Percentiles rank a stretch among this genome's conserved stretches.
These are phyloP conservation scores for Lecanicillium sp. DNA, from an alignment of 2,329 filamentous ascomycete species.

Conservation along the genomic window DNA sequence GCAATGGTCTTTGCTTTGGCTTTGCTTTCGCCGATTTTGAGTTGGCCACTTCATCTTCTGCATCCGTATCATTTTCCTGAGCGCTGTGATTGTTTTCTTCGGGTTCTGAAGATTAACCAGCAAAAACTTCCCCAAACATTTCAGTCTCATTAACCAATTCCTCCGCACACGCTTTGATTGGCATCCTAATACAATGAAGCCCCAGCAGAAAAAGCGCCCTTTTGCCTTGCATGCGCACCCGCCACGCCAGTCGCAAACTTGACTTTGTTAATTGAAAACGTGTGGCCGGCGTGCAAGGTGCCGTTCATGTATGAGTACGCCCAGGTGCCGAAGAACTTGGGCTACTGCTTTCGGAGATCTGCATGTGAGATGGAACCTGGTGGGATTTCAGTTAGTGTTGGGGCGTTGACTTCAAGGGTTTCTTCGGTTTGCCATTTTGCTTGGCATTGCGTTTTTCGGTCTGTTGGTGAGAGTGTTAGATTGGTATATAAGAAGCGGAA, in stretches of 20 bases:
- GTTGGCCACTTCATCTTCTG: conserved; percentile 78
- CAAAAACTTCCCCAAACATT: conserved; percentile 81
- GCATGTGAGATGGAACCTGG: conserved; percentile 63
- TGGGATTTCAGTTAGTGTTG: conserved; percentile 67
- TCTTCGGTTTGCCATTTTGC: conserved; percentile 41
- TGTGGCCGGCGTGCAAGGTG: conserved; percentile 81
- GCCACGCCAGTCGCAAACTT: conserved; percentile 85
- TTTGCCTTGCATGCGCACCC: conserved; percentile 86
- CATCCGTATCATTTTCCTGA: conserved; percentile 51
- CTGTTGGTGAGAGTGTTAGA: conserved; percentile 74
- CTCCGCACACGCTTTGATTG: conserved; percentile 94
- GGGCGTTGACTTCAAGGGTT: conserved; percentile 80
- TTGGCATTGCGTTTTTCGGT: conserved; percentile 87
- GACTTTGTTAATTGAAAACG: conserved; percentile 85
- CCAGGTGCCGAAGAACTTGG: conserved; percentile 75
- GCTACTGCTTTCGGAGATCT: conserved; percentile 69
- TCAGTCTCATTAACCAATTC: conserved; percentile 86
- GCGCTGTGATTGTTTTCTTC: conserved; percentile 40
- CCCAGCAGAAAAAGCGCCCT: conserved; percentile 80
- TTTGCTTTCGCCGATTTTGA: conserved; percentile 90
- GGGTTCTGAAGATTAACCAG: conserved; percentile 59
- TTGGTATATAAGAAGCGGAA: conserved; percentile 52
- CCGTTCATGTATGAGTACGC: conserved; percentile 69
- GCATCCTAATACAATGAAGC: conserved; percentile 90
- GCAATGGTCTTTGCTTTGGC: conserved; percentile 81